Evolutionary conservation across 202 grass and related monocot genomes (phyloP), one percentile per base, ranked within the genome.

Genomic region (Eragrostis tef): DNA sequence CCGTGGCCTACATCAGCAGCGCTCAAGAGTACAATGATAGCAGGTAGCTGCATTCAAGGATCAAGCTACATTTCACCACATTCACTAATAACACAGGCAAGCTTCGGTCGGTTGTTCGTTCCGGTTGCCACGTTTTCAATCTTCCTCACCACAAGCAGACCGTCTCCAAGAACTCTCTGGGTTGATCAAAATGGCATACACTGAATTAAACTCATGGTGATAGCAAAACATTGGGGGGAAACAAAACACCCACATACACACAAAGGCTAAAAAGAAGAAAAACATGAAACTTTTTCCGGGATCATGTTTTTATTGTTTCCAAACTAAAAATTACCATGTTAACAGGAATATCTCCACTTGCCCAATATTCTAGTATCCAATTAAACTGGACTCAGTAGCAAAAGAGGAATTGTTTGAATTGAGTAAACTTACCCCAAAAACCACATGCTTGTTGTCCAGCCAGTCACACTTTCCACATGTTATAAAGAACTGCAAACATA

Each of bases 401-500:
- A 68, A 61, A 36, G n/a, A 51, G 25, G 39, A 51, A 44, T 4
- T 14, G 10, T 73, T 73, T 20, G 9, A 81, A 71, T 58, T 8
- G 15, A 84, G 51, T 5, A 49, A 70, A 76, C 93, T 87, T 86
- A 99, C 93, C 87, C 96, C 96, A 70, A 99, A 96, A 61, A 99
- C 90, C 51, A 99, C 87, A 79, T 99, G 96, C 78, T 99, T 99
- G 83, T 91, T 99, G 77, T 99, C 93, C 79, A 99, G 89, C 96
- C 96, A 99, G 64, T 96, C 96, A 71, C 96, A 99, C 81, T 99
- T 96, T 50, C 90, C 96, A 85, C 96, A 99, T 69, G 93, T 95
- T 84, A 99, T 70, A 84, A 99, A 99, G 84, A 99, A 99, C 96
- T 99, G 90, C 87, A 92, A 75, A 2, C 51, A 86, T 22, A 88